Evolutionary conservation across 257 asterid genomes (phyloP).

Genomic region (Solanum megistacrolobum): DNA sequence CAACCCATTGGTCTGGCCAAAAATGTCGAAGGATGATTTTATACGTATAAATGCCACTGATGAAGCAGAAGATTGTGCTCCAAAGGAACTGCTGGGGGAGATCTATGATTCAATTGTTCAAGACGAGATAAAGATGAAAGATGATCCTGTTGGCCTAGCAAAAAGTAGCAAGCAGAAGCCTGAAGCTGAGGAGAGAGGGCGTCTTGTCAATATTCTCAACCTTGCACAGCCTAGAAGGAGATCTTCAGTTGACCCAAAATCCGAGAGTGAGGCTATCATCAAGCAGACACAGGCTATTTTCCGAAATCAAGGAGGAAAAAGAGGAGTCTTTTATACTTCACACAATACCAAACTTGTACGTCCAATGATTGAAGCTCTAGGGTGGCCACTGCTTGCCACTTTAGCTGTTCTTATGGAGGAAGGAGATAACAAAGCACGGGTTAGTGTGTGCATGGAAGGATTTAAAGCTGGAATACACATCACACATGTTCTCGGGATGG

Average conservation of each 20-base stretch:
- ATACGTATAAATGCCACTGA: slow-evolving; percentile 63
- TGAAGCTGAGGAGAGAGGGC: slow-evolving; percentile 71
- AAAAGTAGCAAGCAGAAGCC: slow-evolving; percentile 69
- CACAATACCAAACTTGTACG: slow-evolving; percentile 82
- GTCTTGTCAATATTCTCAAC: slow-evolving; percentile 80
- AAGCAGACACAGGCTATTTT: slow-evolving; percentile 80
- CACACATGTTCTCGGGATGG: slow-evolving; percentile 94
- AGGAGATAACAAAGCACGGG: slow-evolving; percentile 87
- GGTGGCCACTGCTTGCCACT: slow-evolving; percentile 99
- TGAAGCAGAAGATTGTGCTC: slow-evolving; percentile 93
- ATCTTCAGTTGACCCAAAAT: slow-evolving; percentile 55
- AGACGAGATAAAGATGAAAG: slow-evolving; percentile 96
- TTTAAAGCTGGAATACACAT: slow-evolving; percentile 91
- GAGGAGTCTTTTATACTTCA: slow-evolving; percentile 88
- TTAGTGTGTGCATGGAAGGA: slow-evolving; percentile 93
- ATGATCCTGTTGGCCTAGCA: slow-evolving; percentile 50
- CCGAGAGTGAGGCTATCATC: slow-evolving; percentile 82
- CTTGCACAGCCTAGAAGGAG: slow-evolving; percentile 86
- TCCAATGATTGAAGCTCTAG: slow-evolving; percentile 95
- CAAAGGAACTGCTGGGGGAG: slow-evolving; percentile 87
- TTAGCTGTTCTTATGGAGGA: slow-evolving; percentile 99
- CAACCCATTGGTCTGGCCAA: slow-evolving; percentile 97
- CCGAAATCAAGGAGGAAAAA: slow-evolving; percentile 69
- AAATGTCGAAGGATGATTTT: slow-evolving; percentile 96
- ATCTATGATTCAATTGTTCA: slow-evolving; percentile 89